phyloP scores from a whole-genome alignment of 768 basidiomycete genomes.

The Xanthoconium purpureum region DNA sequence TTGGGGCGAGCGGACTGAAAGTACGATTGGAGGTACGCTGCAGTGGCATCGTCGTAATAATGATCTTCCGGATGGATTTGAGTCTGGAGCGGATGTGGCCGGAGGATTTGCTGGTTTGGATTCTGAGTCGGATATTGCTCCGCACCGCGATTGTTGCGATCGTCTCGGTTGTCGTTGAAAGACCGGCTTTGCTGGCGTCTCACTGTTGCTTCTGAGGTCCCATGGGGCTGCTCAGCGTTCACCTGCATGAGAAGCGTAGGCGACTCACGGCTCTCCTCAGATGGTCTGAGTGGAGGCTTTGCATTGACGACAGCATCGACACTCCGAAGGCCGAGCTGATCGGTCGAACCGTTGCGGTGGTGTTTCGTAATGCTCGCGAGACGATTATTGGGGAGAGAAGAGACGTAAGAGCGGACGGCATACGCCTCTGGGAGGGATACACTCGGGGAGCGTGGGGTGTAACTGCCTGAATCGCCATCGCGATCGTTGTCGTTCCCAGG shows the following conservation, averaged over 20 bases:
- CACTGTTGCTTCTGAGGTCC: slow-evolving; percentile 16
- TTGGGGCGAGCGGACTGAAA: slow-evolving; percentile 61
- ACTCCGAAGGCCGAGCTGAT: slow-evolving; percentile 58
- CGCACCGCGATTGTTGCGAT: slow-evolving; percentile 16
- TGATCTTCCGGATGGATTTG: slow-evolving; percentile 56
- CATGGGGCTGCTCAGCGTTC: slow-evolving; percentile 16
- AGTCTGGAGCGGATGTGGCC: slow-evolving; percentile 38
- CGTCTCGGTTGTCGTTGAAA: slow-evolving; percentile 20
- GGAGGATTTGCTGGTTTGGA: slow-evolving; percentile 23
- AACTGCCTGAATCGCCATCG: slow-evolving; percentile 51
- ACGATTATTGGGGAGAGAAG: slow-evolving; percentile 30
- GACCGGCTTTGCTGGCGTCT: slow-evolving; percentile 21
- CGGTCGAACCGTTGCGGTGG: slow-evolving; percentile 55
- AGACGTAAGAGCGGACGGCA: slow-evolving; percentile 28
- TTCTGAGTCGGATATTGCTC: slow-evolving; percentile 22
- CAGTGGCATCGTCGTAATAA: slow-evolving; percentile 58
- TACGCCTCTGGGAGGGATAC: slow-evolving; percentile 53
- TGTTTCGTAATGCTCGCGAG: slow-evolving; percentile 44
- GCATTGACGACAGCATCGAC: slow-evolving; percentile 58
- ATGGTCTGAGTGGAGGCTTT: slow-evolving; percentile 30
- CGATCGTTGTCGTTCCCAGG: slow-evolving; percentile 37
- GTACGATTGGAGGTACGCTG: slow-evolving; percentile 58
- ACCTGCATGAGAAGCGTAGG: slow-evolving; percentile 6
- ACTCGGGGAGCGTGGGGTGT: slow-evolving; percentile 68
- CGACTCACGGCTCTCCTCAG: slow-evolving; percentile 31